Evolutionary conservation across 768 basidiomycete species (phyloP), one percentile per base, ranked within the genome.

Genomic region (Termitomyces titanicus): DNA sequence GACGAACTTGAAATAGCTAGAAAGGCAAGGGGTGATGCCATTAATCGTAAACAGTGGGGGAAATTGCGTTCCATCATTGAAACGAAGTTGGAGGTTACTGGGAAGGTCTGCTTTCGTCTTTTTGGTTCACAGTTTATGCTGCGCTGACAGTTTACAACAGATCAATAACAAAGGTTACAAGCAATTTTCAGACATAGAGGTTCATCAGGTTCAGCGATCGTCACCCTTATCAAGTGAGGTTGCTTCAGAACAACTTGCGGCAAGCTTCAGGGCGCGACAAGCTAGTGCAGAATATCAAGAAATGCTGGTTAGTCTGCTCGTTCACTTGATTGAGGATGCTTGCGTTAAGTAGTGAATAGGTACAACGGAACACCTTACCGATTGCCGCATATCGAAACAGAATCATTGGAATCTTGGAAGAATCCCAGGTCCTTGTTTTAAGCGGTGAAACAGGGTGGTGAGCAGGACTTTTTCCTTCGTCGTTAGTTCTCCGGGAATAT

Each of bases 371-470:
- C 49, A 74, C 68, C 11, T 74, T 99, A 3, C 96, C 96, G 0
- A 98, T 99, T 63, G 92, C 94, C 10, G 74, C 78, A 27, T 93
- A 92, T 72, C 82, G 93, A 33, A 66, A 86, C 12, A 73, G 82
- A 25, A 96, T 98, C 51, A 71, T 90, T 24, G 72, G 79, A 5
- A 78, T 80, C 0, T 74, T 99, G 49, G 86, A 90, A 49, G 67
- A 74, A 12, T 85, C 86, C 3, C 94, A 96, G 65, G 80, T 96
- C 13, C 79, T 98, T 31, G 94, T 98, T 2, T 75, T 99, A 0
- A 96, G 74, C 58, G 74, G 74, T 34, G 75, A 81, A 69, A 78
- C 73, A 25, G 69, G 70, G 64, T 76, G 72, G 75, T 73, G 58
- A 60, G 64, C 48, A 53, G 49, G 48, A 54, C 63, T 37, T 58